A percentile compares a stretch with the other conserved stretches of the same genome.
Conservation (phyloP, 257 asterid species). For the Mitragyna speciosa region DNA sequence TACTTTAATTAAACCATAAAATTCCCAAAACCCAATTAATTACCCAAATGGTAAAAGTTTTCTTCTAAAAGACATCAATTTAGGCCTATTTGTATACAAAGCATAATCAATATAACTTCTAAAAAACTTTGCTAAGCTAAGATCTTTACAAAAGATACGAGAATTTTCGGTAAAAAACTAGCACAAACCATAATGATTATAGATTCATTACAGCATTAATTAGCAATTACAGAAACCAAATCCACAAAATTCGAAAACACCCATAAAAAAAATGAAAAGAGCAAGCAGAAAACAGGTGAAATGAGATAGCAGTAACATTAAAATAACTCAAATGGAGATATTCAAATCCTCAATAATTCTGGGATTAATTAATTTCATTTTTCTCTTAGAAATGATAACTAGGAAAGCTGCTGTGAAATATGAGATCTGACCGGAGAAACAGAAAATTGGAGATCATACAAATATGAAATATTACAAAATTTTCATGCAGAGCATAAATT, state of each 20-base stretch:
- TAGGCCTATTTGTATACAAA: neutral
- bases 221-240: neutral
- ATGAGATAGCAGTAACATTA: neutral
- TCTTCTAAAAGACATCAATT: neutral
- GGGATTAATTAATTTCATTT: neutral
- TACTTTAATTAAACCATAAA: neutral
- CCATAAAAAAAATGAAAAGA: neutral
- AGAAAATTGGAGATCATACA: neutral
- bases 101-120: neutral
- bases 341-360: neutral
- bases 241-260: neutral
- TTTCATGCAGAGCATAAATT: neutral
- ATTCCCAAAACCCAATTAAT: neutral
- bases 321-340: neutral
- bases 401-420: neutral
- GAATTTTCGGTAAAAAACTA: neutral
- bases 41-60: neutral
- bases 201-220: neutral
- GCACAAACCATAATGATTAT: neutral
- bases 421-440: constrained; percentile 18
- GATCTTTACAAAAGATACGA: neutral
- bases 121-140: neutral
- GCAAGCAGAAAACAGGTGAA: neutral
- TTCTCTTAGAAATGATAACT: neutral
- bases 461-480: neutral